These are phyloP conservation scores for Amniculicola lignicola DNA, from an alignment of 495 filamentous ascomycete species.

Conservation along the genomic window DNA sequence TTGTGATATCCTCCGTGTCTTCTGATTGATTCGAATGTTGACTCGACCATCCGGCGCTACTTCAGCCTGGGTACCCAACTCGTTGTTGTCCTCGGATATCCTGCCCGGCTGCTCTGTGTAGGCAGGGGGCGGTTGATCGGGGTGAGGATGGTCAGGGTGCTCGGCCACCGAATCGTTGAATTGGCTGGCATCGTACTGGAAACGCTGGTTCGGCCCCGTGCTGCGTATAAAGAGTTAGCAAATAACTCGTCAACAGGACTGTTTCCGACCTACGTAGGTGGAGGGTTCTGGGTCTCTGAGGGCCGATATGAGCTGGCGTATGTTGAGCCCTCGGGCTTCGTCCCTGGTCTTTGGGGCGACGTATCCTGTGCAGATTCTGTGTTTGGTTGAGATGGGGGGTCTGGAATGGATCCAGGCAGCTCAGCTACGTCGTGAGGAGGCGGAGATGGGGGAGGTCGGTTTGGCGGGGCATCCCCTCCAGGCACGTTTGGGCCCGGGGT, in stretches of 20 bases:
- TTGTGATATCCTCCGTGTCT: slow-evolving; percentile 59
- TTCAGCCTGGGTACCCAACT: slow-evolving; percentile 53
- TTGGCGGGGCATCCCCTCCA: slow-evolving; percentile 9
- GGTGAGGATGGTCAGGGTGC: slow-evolving; percentile 34
- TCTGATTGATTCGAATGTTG: slow-evolving; percentile 71
- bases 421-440: not conserved
- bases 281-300: slow-evolving; percentile 1
- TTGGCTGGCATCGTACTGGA: not conserved
- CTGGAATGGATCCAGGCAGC: slow-evolving; percentile 2
- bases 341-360: not conserved
- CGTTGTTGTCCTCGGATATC: slow-evolving; percentile 51
- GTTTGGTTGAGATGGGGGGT: not conserved
- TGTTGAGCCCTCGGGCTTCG: slow-evolving; percentile 23
- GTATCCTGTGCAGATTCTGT: not conserved
- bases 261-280: slow-evolving; percentile 4
- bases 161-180: slow-evolving; percentile 3
- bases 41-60: slow-evolving; percentile 66
- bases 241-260: not conserved
- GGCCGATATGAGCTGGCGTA: slow-evolving; percentile 29
- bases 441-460: slow-evolving; percentile 4
- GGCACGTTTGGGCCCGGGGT: not conserved
- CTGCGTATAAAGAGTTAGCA: not conserved
- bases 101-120: slow-evolving; percentile 51
- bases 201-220: slow-evolving; percentile 1
- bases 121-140: slow-evolving; percentile 47